Evolutionary conservation across 2,329 filamentous ascomycete species (phyloP).

Genomic region (Ilyonectria sp.): DNA sequence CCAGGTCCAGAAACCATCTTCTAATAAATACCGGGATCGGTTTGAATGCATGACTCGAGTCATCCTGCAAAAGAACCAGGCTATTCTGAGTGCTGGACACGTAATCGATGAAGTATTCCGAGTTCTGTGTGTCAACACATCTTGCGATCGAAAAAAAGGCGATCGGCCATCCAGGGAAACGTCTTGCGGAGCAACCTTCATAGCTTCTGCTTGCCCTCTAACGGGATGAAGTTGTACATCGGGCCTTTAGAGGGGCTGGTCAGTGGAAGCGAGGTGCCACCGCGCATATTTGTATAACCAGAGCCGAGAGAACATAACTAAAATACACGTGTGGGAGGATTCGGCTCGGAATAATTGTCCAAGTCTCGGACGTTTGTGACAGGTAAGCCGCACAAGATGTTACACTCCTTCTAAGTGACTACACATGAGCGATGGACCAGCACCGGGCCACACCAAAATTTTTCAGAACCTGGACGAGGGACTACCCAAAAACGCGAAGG

Average conservation of each 20-base stretch:
- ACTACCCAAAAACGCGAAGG: constrained; percentile 14
- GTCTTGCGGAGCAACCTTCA: constrained; percentile 29
- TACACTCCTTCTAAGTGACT: constrained; percentile 23
- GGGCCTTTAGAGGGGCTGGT: not conserved
- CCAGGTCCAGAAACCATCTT: constrained; percentile 16
- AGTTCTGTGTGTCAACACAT: constrained; percentile 26
- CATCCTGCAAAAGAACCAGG: constrained; percentile 22
- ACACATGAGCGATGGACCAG: constrained; percentile 29
- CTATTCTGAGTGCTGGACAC: constrained; percentile 17
- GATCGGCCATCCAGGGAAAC: constrained; percentile 29
- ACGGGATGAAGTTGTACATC: constrained; percentile 26
- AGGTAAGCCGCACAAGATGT: constrained; percentile 24
- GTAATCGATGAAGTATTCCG: constrained; percentile 27
- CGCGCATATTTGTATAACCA: constrained; percentile 26
- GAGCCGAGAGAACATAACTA: constrained; percentile 30
- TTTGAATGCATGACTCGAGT: constrained; percentile 27
- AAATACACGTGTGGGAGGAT: constrained; percentile 25
- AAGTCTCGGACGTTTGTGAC: constrained; percentile 26
- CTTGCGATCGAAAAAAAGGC: constrained; percentile 31
- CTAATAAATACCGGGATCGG: constrained; percentile 26
- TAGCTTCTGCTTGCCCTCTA: constrained; percentile 22
- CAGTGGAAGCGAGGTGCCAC: constrained; percentile 18
- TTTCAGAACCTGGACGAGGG: constrained; percentile 11
- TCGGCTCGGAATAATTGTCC: constrained; percentile 27
- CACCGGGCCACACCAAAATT: constrained; percentile 16